Conservation (phyloP, 306 rosid species). For the Trifolium subterraneum region DNA sequence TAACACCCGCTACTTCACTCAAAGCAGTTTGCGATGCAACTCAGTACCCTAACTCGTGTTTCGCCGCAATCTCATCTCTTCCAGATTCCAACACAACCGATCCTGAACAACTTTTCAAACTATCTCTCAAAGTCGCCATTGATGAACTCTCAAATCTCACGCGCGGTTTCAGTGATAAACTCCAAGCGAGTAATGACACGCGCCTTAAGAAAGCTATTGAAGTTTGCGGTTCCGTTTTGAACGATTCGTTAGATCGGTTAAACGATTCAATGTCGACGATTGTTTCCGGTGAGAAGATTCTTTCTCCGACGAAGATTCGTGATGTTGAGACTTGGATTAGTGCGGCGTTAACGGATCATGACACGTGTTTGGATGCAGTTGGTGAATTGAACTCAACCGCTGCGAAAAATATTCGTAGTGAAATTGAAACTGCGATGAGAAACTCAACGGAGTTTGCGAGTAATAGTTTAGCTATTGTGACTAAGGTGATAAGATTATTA, state of each 20-base stretch:
- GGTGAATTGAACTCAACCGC: slow-evolving; percentile 62
- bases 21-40: slow-evolving; percentile 72
- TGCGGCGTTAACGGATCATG: slow-evolving; percentile 73
- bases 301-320: slow-evolving; percentile 46
- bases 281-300: slow-evolving; percentile 33
- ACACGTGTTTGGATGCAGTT: slow-evolving; percentile 80
- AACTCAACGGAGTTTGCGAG: slow-evolving; percentile 80
- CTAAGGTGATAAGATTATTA: slow-evolving; percentile 53
- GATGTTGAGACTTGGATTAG: slow-evolving; percentile 78
- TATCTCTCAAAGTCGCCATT: slow-evolving; percentile 78
- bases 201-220: slow-evolving; percentile 38
- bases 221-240: slow-evolving; percentile 56
- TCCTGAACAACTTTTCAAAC: slow-evolving; percentile 67
- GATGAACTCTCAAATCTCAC: slow-evolving; percentile 61
- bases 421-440: slow-evolving; percentile 44
- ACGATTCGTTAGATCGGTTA: slow-evolving; percentile 65
- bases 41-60: slow-evolving; percentile 76
- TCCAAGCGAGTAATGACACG: slow-evolving; percentile 33
- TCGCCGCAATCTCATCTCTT: slow-evolving; percentile 59
- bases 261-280: slow-evolving; percentile 65
- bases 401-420: background rate
- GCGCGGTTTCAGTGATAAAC: background rate
- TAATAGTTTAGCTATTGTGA: slow-evolving; percentile 84
- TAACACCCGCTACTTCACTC: slow-evolving; percentile 72
- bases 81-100: slow-evolving; percentile 68